Evolutionary conservation across 345 rosid genomes (phyloP).

Genomic region (Citrus maxima): DNA sequence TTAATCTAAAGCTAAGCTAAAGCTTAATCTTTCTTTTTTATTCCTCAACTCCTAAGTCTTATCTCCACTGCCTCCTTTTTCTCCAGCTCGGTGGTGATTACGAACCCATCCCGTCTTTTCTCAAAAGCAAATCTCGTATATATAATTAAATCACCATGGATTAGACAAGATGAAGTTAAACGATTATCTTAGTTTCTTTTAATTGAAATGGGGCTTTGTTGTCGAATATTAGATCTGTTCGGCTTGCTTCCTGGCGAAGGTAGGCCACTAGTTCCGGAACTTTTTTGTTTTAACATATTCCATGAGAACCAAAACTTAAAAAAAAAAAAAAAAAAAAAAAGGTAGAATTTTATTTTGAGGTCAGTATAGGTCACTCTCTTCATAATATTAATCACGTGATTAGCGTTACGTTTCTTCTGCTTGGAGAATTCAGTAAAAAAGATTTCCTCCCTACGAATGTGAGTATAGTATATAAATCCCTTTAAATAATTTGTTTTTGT

Average conservation of each 20-base stretch:
- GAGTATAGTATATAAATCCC: no score
- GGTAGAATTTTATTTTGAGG: background rate
- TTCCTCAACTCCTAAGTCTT: background rate
- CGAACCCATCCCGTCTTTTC: conserved; percentile 30
- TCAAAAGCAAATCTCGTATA: background rate
- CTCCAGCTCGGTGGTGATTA: conserved; percentile 19
- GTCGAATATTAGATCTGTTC: conserved; percentile 6
- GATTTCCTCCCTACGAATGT: no score
- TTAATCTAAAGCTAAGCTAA: no score
- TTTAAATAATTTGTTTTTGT: no score
- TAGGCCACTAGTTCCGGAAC: background rate
- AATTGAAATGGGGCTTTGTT: background rate
- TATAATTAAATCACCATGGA: background rate
- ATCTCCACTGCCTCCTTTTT: conserved; percentile 6
- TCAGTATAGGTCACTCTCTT: background rate
- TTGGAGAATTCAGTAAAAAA: background rate
- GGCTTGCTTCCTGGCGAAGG: background rate
- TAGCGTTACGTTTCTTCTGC: no score
- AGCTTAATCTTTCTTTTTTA: background rate
- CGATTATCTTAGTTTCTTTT: background rate
- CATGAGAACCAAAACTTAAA: background rate
- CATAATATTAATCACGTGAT: background rate
- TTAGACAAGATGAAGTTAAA: conserved; percentile 11
- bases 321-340: background rate
- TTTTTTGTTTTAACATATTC: background rate